Evolutionary conservation across 1,284 basidiomycete species (phyloP).

Genomic region (Tausonia pullulans): DNA sequence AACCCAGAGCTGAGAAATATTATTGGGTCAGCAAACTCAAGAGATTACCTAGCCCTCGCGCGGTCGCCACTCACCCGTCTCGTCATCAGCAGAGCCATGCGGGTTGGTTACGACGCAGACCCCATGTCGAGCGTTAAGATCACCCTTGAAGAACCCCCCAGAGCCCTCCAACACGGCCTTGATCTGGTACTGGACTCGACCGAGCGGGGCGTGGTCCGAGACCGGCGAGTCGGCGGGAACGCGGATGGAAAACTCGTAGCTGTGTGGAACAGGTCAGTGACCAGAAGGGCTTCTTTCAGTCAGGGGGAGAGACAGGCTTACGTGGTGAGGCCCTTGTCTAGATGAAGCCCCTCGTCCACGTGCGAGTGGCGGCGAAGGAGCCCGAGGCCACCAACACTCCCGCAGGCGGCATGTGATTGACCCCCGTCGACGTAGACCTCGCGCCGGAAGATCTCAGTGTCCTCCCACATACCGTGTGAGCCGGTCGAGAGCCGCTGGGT

Average conservation of each 20-base stretch:
- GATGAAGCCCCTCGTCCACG: not conserved
- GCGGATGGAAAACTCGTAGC: constrained; percentile 1
- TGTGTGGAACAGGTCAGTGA: not conserved
- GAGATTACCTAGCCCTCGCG: not conserved
- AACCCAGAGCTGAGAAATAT: not conserved
- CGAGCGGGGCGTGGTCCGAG: not conserved
- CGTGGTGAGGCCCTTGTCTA: constrained; percentile 3
- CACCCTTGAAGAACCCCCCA: not conserved
- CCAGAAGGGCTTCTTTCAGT: not conserved
- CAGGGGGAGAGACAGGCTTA: not conserved
- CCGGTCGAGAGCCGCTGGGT: not conserved
- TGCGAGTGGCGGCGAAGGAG: no score
- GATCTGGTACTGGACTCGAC: not conserved
- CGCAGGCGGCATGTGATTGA: no score
- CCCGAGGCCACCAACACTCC: no score
- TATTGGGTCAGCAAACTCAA: not conserved
- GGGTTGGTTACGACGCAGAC: not conserved
- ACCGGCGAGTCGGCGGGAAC: not conserved
- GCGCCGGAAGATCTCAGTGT: no score
- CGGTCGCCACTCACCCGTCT: not conserved
- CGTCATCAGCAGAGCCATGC: no score
- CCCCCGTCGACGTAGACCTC: no score
- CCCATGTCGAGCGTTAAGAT: not conserved
- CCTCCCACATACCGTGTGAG: no score
- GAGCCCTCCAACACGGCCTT: not conserved